phyloP scores from a whole-genome alignment of 805 yeast genomes.

The Candida ovalis region DNA sequence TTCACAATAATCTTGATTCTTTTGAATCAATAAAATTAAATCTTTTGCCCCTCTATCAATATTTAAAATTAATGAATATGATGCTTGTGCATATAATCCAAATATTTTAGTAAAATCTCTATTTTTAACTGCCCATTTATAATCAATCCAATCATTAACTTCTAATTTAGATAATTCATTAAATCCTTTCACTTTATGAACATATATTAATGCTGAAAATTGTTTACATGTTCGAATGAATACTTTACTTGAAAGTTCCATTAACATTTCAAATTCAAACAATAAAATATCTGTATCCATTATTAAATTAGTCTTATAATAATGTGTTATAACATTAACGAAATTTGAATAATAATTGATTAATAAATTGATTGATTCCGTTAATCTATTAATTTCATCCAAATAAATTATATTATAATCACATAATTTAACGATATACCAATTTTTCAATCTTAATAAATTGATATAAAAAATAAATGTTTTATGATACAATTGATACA shows the following conservation, averaged over 20 bases:
- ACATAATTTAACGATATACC: neutral
- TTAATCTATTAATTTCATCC: neutral
- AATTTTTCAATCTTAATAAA: slow-evolving; percentile 1
- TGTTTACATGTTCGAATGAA: neutral
- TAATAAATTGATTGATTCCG: neutral
- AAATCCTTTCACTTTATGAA: slow-evolving; percentile 1
- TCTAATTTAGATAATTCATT: neutral
- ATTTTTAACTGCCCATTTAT: slow-evolving; percentile 1
- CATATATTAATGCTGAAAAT: neutral
- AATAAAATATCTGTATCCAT: neutral
- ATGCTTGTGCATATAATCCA: neutral
- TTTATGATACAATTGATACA: slow-evolving; percentile 1
- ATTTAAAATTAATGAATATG: neutral
- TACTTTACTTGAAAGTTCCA: neutral
- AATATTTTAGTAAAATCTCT: neutral
- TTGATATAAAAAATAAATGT: neutral
- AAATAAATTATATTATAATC: slow-evolving; percentile 1
- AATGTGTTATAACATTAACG: neutral
- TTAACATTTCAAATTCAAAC: neutral
- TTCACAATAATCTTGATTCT: neutral
- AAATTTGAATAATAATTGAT: slow-evolving; percentile 1
- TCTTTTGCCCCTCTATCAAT: neutral
- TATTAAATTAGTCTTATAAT: neutral
- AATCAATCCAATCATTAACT: neutral
- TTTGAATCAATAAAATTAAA: neutral